Evolutionary conservation across 495 filamentous ascomycete species (phyloP), one percentile per base, ranked within the genome.

Genomic region (Barbatosphaeria neglecta): DNA sequence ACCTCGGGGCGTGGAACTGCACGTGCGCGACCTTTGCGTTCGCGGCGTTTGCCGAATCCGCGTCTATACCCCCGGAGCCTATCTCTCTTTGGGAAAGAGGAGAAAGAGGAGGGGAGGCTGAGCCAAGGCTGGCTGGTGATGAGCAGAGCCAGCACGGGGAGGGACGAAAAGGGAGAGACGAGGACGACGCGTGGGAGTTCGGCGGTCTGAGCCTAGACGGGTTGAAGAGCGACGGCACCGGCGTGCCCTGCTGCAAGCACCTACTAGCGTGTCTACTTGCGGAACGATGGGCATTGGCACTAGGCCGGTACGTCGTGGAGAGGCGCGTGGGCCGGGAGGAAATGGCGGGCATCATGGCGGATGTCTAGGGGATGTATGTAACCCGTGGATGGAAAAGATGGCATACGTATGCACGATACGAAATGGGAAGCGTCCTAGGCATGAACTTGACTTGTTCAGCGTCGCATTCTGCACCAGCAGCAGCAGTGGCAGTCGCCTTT

Each of bases 1-100:
- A 79, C 7, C 67, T 85, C 6, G 47, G 56, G 2, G 82, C 86
- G n/a, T 96, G 90, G 90, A 87, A 86, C 58, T 96, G 90, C 59
- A 84, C 78, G 9, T 96, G 90, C 69, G 82, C 86, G 1, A 80
- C 80, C 3, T 96, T 94, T 58, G 74, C 83, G 0, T 82, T 90
- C 48, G 67, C 77, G 24, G 74, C 78, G 33, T 86, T 86, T n/a
- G n/a, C n/a, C n/a, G n/a, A n/a, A n/a, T n/a, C n/a, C 49, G 76
- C 76, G 19, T 55, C 65, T 40, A 42, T 45, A 43, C 18, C 18
- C 5, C 18, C 17, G 4, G 5, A 11, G 13, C 7, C 27, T 31
- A 4, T 31, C 15, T 8, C 27, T 31, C 15, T 15, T n/a, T 35
- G 7, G n/a, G n/a, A n/a, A n/a, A n/a, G n/a, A n/a, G n/a, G n/a